These are phyloP conservation scores for Lachancea sp. DNA, from an alignment of 805 yeast genomes.

Conservation along the genomic window DNA sequence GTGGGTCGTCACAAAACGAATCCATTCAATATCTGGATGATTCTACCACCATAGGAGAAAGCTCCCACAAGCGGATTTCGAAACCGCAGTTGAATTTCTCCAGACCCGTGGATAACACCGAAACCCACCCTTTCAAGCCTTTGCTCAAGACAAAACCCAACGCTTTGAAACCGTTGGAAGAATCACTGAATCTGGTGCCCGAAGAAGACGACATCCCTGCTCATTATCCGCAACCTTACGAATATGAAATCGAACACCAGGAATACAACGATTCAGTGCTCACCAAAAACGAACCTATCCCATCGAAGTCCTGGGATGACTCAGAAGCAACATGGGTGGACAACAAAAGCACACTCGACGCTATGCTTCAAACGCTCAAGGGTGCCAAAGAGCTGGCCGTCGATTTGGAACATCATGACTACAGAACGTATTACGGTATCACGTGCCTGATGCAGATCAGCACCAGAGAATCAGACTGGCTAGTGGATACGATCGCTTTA, in stretches of 20 bases:
- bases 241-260: conserved; percentile 59
- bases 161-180: conserved; percentile 50
- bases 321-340: conserved; percentile 71
- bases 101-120: conserved; percentile 59
- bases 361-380: conserved; percentile 50
- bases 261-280: conserved; percentile 60
- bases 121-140: conserved; percentile 70
- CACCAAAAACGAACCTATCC: conserved; percentile 41
- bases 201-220: conserved; percentile 41
- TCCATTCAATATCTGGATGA: conserved; percentile 49
- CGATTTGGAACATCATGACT: conserved; percentile 95
- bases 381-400: conserved; percentile 67
- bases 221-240: conserved; percentile 78
- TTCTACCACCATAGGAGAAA: conserved; percentile 15
- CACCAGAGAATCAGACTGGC: conserved; percentile 71
- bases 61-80: conserved; percentile 31
- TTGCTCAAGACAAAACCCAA: conserved; percentile 66
- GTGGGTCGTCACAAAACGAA: conserved; percentile 10
- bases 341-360: conserved; percentile 41
- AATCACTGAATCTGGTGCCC: conserved; percentile 37
- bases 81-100: conserved; percentile 70
- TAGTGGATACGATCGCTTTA: conserved; percentile 76
- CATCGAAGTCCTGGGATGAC: conserved; percentile 57
- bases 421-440: conserved; percentile 81
- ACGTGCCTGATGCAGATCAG: conserved; percentile 93